Percentiles rank a stretch among this genome's conserved stretches.
Evolutionary conservation across 768 basidiomycete genomes (phyloP).

Genomic region (Russula sp.): DNA sequence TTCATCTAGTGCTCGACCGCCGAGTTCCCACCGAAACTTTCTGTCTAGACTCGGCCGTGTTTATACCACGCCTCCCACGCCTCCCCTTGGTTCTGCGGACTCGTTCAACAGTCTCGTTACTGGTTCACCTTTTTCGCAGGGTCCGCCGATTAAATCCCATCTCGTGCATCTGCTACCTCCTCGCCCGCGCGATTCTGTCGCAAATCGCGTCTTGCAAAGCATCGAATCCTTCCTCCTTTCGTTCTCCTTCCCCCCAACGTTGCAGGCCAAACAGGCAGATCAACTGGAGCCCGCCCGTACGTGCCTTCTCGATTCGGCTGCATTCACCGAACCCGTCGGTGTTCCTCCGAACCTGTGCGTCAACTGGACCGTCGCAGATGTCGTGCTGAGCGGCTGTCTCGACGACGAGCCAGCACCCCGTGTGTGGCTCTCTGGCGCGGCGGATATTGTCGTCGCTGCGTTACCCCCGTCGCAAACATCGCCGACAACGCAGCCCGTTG

Average conservation of each 20-base stretch:
- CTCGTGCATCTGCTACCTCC: constrained; percentile 33
- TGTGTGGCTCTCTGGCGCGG: constrained; percentile 31
- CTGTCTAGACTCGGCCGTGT: constrained; percentile 17
- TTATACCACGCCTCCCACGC: constrained; percentile 25
- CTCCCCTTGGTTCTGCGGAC: constrained; percentile 23
- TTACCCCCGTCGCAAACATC: background rate
- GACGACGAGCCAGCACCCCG: constrained; percentile 28
- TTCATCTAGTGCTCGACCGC: constrained; percentile 2
- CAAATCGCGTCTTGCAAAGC: constrained; percentile 31
- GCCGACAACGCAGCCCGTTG: background rate
- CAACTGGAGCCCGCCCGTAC: constrained; percentile 1
- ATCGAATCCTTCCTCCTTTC: constrained; percentile 37
- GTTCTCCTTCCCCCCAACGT: constrained; percentile 28
- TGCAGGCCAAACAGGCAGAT: background rate
- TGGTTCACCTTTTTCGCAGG: background rate
- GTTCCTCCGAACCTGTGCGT: constrained; percentile 16
- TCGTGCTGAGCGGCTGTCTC: constrained; percentile 33
- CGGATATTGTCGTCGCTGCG: constrained; percentile 31
- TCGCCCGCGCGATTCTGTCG: constrained; percentile 22
- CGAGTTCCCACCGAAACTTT: constrained; percentile 3
- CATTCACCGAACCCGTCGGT: constrained; percentile 14
- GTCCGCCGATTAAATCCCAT: constrained; percentile 25
- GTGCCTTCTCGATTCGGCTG: constrained; percentile 15
- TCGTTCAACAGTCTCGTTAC: constrained; percentile 18
- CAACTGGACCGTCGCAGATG: constrained; percentile 33